These are phyloP conservation scores for Cyclotella cryptica DNA, from an alignment of 108 stramenopile genomes.

Conservation along the genomic window DNA sequence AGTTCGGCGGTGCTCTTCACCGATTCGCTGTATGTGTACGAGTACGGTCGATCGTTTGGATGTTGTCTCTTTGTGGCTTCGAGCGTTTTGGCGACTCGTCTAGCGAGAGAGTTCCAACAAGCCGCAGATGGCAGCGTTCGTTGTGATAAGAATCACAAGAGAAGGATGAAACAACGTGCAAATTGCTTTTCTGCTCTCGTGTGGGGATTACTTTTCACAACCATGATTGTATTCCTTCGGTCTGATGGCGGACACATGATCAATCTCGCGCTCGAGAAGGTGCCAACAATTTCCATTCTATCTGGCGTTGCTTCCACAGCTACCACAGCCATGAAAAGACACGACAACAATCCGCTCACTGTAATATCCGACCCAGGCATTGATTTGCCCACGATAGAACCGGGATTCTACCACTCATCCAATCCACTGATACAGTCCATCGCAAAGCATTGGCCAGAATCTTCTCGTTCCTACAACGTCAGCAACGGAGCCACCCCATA, in stretches of 20 bases:
- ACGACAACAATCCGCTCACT: neutral
- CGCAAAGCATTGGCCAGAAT: slow-evolving; percentile 66
- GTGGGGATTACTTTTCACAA: neutral
- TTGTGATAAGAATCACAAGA: slow-evolving; percentile 3
- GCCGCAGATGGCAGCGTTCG: neutral
- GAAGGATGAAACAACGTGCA: neutral
- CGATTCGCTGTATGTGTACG: slow-evolving; percentile 72
- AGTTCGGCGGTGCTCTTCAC: slow-evolving; percentile 74
- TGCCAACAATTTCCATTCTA: neutral
- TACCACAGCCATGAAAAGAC: neutral
- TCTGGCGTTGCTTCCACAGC: neutral
- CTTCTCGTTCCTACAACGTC: slow-evolving; percentile 56
- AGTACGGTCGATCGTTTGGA: slow-evolving; percentile 67
- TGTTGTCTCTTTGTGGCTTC: slow-evolving; percentile 43
- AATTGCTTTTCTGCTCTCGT: slow-evolving; percentile 12
- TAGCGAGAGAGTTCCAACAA: neutral
- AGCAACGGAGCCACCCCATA: slow-evolving; percentile 73
- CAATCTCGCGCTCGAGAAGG: neutral
- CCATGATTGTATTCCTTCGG: slow-evolving; percentile 35
- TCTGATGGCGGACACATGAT: slow-evolving; percentile 33
- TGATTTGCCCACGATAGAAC: slow-evolving; percentile 52
- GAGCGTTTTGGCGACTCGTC: slow-evolving; percentile 36
- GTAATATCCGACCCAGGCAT: slow-evolving; percentile 35
- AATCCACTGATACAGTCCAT: slow-evolving; percentile 62
- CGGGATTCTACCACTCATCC: slow-evolving; percentile 71